Conservation (phyloP, 345 rosid species). For the Salix purpurea region DNA sequence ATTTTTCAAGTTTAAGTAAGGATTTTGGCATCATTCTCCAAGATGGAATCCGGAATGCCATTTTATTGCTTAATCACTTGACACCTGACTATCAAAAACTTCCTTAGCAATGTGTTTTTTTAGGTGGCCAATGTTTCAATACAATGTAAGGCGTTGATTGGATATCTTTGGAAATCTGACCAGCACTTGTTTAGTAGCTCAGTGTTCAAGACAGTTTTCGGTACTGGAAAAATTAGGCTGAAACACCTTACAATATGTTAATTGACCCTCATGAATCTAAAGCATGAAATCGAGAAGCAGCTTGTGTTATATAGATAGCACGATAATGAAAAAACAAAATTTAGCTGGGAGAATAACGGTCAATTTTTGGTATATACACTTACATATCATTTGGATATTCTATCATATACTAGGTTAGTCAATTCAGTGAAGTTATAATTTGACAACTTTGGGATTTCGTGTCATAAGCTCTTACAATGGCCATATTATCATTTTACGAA, state of each 20-base stretch:
- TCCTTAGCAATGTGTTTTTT: neutral
- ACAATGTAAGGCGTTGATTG: neutral
- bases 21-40: neutral
- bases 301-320: no score
- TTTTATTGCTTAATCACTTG: neutral
- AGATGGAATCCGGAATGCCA: neutral
- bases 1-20: neutral
- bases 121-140: neutral
- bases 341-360: no score
- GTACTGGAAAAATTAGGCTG: neutral
- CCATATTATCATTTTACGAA: constrained; percentile 3
- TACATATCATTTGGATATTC: neutral
- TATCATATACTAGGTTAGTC: neutral
- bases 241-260: neutral
- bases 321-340: no score
- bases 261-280: neutral
- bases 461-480: neutral
- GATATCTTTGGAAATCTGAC: neutral
- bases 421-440: neutral
- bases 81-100: neutral
- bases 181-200: neutral
- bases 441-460: neutral
- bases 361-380: no score
- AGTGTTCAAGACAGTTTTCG: neutral
- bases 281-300: neutral